Evolutionary conservation across 164 flowering plant genomes (phyloP).

Genomic region (Magnolia officinalis): DNA sequence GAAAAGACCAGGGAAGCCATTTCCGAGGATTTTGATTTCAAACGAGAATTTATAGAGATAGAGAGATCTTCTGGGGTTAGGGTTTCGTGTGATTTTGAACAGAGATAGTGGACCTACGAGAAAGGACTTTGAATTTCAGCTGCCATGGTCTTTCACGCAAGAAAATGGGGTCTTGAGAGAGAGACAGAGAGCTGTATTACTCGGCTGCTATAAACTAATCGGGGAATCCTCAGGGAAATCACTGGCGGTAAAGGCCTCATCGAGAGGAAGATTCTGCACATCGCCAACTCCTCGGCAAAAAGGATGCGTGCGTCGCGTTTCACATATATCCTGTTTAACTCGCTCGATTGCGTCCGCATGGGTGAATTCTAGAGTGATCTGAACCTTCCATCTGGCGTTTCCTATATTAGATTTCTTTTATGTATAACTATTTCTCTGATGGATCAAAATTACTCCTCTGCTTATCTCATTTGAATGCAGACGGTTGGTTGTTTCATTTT

Average conservation of each 20-base stretch:
- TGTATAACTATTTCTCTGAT: no score
- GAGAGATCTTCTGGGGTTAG: neutral
- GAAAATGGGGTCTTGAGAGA: neutral
- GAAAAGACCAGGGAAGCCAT: slow-evolving; percentile 25
- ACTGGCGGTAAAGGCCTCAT: neutral
- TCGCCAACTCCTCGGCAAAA: no score
- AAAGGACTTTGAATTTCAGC: neutral
- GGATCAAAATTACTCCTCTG: no score
- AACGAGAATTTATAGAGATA: neutral
- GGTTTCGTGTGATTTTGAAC: neutral
- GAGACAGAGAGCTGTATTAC: neutral
- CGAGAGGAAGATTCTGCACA: neutral
- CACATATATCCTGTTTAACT: no score
- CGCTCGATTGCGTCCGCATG: no score
- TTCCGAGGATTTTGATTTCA: neutral
- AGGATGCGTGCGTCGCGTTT: no score
- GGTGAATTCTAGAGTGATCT: no score
- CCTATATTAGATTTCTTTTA: no score
- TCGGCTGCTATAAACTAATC: neutral
- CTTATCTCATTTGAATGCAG: no score
- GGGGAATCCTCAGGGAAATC: neutral
- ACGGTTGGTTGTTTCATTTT: no score
- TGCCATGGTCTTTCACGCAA: neutral
- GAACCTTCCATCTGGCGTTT: no score
- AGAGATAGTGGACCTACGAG: neutral